Conservation (phyloP, 257 asterid species). For the Knoxia roxburghii region DNA sequence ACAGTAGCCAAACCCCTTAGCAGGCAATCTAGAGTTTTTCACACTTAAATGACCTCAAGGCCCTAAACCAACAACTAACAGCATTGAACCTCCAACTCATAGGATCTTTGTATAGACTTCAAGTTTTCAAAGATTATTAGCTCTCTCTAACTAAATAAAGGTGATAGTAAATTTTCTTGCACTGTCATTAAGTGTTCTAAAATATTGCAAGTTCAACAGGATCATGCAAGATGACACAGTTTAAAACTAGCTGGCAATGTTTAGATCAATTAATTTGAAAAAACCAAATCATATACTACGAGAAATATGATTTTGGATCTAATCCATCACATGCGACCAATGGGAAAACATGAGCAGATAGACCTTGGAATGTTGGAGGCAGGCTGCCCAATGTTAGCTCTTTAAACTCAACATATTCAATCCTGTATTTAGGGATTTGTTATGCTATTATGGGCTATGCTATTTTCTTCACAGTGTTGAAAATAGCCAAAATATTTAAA, state of each 20-base stretch:
- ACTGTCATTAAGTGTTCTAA: not conserved
- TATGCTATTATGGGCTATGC: conserved; percentile 88
- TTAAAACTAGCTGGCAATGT: not conserved
- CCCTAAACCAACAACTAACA: not conserved
- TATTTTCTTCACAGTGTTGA: conserved; percentile 69
- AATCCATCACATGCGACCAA: not conserved
- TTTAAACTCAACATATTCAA: conserved; percentile 72
- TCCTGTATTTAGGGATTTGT: conserved; percentile 87
- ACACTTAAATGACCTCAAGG: not conserved
- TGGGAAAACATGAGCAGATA: conserved; percentile 8
- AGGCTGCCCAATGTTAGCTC: conserved; percentile 72
- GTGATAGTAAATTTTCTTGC: not conserved
- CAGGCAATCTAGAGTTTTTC: not conserved
- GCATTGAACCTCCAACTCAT: not conserved
- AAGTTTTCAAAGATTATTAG: not conserved
- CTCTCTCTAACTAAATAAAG: not conserved
- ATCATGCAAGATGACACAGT: not conserved
- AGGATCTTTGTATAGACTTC: not conserved
- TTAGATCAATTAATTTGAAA: not conserved
- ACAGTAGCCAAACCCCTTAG: not conserved
- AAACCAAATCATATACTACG: not conserved
- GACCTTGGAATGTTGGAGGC: conserved; percentile 96
- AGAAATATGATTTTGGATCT: not conserved
- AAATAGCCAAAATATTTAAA: conserved; percentile 54
- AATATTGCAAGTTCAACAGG: not conserved